Conservation (phyloP, 805 yeast species). For the Saccharomycopsis sp. region DNA sequence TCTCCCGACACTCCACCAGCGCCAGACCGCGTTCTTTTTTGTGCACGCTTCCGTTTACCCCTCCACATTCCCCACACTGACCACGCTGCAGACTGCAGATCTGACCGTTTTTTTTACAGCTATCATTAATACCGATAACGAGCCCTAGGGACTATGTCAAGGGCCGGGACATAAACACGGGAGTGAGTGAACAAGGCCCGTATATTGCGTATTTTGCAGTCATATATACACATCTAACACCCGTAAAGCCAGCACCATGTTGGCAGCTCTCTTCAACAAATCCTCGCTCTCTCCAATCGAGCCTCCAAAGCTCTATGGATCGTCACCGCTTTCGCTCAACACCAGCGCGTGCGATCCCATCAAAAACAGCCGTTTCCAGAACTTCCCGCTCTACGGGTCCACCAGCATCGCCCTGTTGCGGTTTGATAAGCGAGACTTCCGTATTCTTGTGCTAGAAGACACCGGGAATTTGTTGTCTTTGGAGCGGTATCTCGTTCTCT, state of each 20-base stretch:
- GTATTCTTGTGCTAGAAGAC: slow-evolving; percentile 19
- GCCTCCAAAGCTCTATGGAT: slow-evolving; percentile 13
- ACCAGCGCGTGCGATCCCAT: slow-evolving; percentile 7
- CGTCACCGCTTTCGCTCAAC: slow-evolving; percentile 12
- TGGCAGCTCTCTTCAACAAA: slow-evolving; percentile 18
- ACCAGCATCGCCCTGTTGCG: slow-evolving; percentile 3
- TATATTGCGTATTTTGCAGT: no score
- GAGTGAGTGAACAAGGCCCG: neutral
- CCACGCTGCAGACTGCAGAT: neutral
- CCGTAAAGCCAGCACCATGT: slow-evolving; percentile 3
- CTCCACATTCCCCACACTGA: no score
- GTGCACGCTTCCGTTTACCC: no score
- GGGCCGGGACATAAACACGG: neutral
- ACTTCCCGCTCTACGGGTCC: slow-evolving; percentile 16
- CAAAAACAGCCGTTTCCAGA: slow-evolving; percentile 3
- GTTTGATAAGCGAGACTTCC: slow-evolving; percentile 13
- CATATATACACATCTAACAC: neutral
- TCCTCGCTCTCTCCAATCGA: slow-evolving; percentile 12
- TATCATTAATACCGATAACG: neutral
- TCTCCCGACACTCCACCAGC: no score
- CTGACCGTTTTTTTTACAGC: neutral
- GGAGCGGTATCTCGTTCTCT: slow-evolving; percentile 17
- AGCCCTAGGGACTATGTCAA: neutral
- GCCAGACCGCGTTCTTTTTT: no score
- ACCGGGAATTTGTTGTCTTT: slow-evolving; percentile 13